Evolutionary conservation across 1,139 yeast genomes (phyloP), one percentile per base, ranked within the genome.

Genomic region (Meyerozyma smithsonii): DNA sequence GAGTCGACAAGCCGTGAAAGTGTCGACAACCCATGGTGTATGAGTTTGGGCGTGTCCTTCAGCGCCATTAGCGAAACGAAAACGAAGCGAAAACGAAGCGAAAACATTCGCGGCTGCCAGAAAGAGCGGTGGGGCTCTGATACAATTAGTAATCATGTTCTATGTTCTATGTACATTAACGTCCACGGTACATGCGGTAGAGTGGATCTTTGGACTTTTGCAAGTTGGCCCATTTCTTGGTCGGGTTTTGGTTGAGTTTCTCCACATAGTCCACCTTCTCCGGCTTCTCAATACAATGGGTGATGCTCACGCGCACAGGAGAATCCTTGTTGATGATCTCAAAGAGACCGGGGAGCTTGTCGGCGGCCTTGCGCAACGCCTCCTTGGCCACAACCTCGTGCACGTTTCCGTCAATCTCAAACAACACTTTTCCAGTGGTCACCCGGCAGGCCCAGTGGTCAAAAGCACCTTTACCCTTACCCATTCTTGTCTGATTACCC

Each of bases 401-500:
- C 50, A 92, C 74, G 48, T 77, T 68, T n/a, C 83, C 84, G 47
- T 69, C 74, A 56, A 90, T 81, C 64, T 92, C 99, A 58, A 90
- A 89, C 26, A 89, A 70, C 37, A 92, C 81, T 57, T 89, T 89
- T 4, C 99, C 99, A 0, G 97, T 89, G 36, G 98, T 95, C 15
- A 92, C 92, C 55, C 99, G 79, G 34, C 83, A 86, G 48, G 95
- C 95, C 97, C 97, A 94, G 69, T 88, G 95, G 54, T 89, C 96
- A 59, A 92, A 90, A 0, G 94, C 83, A 64, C 99, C 99, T 65
- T 92, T 92, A 70, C 99, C 99, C 65, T 94, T 92, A 72, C 99
- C 99, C 99, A 92, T 92, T 81, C 99, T 92, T 15, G 97, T 88
- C 61, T 92, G 97, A 62, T 94, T 92, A 69, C 99, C 99, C 68